Conservation (phyloP, 345 rosid genomes). For the Corchorus capsularis region DNA sequence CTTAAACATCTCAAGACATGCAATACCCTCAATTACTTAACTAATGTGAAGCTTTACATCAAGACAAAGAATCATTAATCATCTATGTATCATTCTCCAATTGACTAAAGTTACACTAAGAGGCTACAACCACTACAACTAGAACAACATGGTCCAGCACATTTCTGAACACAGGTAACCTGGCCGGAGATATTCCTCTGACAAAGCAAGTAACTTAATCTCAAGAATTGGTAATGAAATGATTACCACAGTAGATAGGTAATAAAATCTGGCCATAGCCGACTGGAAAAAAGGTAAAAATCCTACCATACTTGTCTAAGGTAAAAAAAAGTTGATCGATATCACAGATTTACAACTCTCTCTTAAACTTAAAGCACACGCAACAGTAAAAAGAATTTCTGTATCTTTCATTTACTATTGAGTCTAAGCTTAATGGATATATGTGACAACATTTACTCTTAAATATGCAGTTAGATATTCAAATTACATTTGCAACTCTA, state of each 20-base stretch:
- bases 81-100: background rate
- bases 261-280: too few species aligned
- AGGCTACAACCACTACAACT: background rate
- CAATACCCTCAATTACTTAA: background rate
- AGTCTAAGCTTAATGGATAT: too few species aligned
- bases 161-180: background rate
- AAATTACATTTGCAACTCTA: too few species aligned
- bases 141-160: background rate
- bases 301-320: too few species aligned
- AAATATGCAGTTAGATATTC: too few species aligned
- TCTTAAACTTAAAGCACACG: too few species aligned
- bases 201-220: background rate
- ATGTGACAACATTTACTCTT: too few species aligned
- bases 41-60: background rate
- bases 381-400: too few species aligned
- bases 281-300: too few species aligned
- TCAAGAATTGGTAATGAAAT: constrained; percentile 1
- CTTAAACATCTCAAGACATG: background rate
- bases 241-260: constrained; percentile 15
- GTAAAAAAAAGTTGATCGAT: too few species aligned
- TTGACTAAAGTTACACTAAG: background rate
- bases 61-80: background rate
- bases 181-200: background rate
- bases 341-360: too few species aligned
- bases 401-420: too few species aligned